Conservation (phyloP, 2,329 filamentous ascomycete genomes). For the Monosporascus sp. region DNA sequence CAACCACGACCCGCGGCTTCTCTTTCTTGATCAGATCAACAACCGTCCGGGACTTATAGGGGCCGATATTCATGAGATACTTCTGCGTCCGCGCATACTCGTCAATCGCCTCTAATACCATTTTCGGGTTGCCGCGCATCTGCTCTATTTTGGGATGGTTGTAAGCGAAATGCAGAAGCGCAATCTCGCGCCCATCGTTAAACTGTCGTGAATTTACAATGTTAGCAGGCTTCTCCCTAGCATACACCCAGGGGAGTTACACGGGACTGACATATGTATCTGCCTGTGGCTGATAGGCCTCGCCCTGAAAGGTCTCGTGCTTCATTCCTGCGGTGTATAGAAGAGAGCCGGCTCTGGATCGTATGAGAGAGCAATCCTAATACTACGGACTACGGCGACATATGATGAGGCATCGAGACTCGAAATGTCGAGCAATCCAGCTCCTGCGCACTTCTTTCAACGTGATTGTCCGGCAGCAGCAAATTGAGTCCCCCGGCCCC, state of each 20-base stretch:
- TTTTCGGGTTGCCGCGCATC: conserved; percentile 58
- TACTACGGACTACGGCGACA: no score
- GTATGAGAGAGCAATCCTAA: background rate
- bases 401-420: no score
- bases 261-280: conserved; percentile 30
- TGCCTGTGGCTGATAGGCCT: conserved; percentile 38
- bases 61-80: conserved; percentile 77
- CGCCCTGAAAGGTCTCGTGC: conserved; percentile 27
- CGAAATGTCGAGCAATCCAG: no score
- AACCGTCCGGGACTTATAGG: conserved; percentile 68
- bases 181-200: conserved; percentile 70
- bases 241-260: background rate
- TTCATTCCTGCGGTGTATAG: background rate
- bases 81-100: conserved; percentile 61
- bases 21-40: conserved; percentile 61
- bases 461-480: background rate
- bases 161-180: conserved; percentile 67
- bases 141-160: conserved; percentile 55
- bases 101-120: conserved; percentile 66
- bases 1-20: conserved; percentile 67
- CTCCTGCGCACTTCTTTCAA: no score
- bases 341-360: background rate
- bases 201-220: conserved; percentile 31
- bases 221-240: background rate
- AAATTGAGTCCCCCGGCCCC: background rate